Base-by-base conservation (phyloP, 1,139 yeast genomes). In the Geotrichum siamense region DNA sequence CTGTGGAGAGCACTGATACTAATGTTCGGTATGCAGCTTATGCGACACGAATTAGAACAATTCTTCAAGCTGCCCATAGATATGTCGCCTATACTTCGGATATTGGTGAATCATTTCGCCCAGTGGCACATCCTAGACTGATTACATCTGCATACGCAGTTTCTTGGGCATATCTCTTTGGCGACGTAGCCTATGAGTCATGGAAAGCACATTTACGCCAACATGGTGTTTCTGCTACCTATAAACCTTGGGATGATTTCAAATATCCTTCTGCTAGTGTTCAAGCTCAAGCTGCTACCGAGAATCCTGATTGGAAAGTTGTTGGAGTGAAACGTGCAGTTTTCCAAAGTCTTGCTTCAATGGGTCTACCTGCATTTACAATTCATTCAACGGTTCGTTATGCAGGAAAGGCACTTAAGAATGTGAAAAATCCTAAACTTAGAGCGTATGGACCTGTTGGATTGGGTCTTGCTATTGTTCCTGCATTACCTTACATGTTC, bases 71-170 rank as follows among this genome's bases (percentile, higher is more conserved):
- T 5, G 76, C 89, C n/a, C 91, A 82, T 58, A 67, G 94, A 54
- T 84, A 84, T 57, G 85, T 84, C 21, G 94, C 94, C 2, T 84
- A 84, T 62, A 83, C 94, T 5, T 82, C 91, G 0, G 94, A 84
- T 59, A 78, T 84, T 52, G 94, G 94, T 20, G 94, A 84, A 59
- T 82, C 91, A n/a, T 84, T 84, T 64, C 71, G 94, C 45, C 94
- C 94, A 0, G 82, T 84, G 16, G 91, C 86, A 5, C 82, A 79
- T 55, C 89, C 93, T 1, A 55, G 56, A 32, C 48, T 79, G 28
- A 93, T 84, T 16, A 71, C 68, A 19, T 54, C 76, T 1, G 83
- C 91, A 28, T 84, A 84, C 59, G 86, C 79, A 23, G 65, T 84
- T 30, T 80, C 89, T 3, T 84, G 94, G 94, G 65, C 75, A 1